Conservation (phyloP, 2,329 filamentous ascomycete genomes). For the Aspergillus quadrilineatus region DNA sequence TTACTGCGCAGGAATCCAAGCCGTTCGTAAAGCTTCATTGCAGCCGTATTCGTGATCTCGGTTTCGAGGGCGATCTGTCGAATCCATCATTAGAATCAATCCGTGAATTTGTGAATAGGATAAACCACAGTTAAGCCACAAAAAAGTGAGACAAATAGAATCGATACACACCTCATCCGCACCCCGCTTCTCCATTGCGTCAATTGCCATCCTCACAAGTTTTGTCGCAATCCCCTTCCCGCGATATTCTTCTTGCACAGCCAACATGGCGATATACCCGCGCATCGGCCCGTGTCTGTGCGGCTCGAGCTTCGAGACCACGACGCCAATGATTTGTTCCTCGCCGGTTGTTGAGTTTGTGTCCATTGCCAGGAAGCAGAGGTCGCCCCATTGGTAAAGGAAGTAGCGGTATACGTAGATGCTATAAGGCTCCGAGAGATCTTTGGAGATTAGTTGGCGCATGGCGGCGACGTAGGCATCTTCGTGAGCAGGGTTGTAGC, state of each 20-base stretch:
- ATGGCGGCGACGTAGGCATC: constrained; percentile 76
- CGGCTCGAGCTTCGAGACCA: constrained; percentile 90
- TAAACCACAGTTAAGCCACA: not conserved
- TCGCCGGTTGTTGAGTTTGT: constrained; percentile 37
- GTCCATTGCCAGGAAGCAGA: constrained; percentile 80
- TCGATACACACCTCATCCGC: constrained; percentile 69
- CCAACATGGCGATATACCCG: constrained; percentile 98
- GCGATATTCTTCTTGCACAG: constrained; percentile 76
- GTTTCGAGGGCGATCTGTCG: constrained; percentile 84
- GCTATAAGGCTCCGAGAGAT: constrained; percentile 96
- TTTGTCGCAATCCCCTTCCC: constrained; percentile 84
- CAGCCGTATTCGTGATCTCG: constrained; percentile 85
- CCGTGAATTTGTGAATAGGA: no score
- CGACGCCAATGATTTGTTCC: constrained; percentile 71
- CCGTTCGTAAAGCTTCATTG: constrained; percentile 88
- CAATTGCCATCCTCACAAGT: constrained; percentile 85
- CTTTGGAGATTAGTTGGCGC: constrained; percentile 88
- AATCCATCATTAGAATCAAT: not conserved
- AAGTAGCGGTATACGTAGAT: constrained; percentile 99
- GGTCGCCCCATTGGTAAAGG: constrained; percentile 91
- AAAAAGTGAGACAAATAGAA: not conserved
- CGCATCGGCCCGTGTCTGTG: constrained; percentile 83
- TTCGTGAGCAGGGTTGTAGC: constrained; percentile 61
- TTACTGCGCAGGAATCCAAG: constrained; percentile 91
- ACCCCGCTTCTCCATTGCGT: constrained; percentile 78